A percentile compares a stretch with the other conserved stretches of the same genome.
These are phyloP conservation scores for Clitoria ternatea DNA, from an alignment of 306 rosid genomes.

Conservation along the genomic window DNA sequence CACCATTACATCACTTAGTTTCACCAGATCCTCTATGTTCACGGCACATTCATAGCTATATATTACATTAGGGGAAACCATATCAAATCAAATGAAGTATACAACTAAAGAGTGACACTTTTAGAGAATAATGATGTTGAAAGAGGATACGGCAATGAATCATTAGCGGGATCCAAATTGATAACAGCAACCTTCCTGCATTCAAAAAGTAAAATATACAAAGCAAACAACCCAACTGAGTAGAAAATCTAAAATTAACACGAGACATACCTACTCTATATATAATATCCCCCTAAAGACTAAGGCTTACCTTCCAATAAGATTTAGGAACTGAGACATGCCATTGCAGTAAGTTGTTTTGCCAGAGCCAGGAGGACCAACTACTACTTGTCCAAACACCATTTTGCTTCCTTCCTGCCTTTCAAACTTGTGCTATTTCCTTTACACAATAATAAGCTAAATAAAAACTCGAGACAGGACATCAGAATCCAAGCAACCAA, in stretches of 20 bases:
- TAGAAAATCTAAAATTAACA: conserved; percentile 10
- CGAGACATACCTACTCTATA: neutral
- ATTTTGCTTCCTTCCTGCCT: conserved; percentile 13
- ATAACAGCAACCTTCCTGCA: conserved; percentile 88
- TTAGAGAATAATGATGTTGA: neutral
- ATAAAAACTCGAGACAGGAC: neutral
- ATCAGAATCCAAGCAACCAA: neutral
- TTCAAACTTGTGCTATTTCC: neutral
- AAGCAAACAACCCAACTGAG: neutral
- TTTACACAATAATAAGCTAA: neutral
- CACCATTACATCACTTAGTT: conserved; percentile 74
- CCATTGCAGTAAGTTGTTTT: conserved; percentile 99
- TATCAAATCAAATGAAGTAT: conserved; percentile 1
- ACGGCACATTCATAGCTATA: conserved; percentile 79
- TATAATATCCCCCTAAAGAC: neutral
- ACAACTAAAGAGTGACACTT: neutral
- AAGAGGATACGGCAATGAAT: conserved; percentile 81
- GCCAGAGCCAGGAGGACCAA: conserved; percentile 99
- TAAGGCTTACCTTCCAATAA: conserved; percentile 73
- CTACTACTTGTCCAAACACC: conserved; percentile 67
- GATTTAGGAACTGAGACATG: conserved; percentile 87
- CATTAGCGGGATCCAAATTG: conserved; percentile 95
- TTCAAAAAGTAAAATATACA: neutral
- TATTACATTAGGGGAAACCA: conserved; percentile 33
- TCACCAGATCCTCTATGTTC: conserved; percentile 78